These are phyloP conservation scores for Mortierella claussenii DNA, from an alignment of 192 early-diverging fungal species.

Conservation along the genomic window DNA sequence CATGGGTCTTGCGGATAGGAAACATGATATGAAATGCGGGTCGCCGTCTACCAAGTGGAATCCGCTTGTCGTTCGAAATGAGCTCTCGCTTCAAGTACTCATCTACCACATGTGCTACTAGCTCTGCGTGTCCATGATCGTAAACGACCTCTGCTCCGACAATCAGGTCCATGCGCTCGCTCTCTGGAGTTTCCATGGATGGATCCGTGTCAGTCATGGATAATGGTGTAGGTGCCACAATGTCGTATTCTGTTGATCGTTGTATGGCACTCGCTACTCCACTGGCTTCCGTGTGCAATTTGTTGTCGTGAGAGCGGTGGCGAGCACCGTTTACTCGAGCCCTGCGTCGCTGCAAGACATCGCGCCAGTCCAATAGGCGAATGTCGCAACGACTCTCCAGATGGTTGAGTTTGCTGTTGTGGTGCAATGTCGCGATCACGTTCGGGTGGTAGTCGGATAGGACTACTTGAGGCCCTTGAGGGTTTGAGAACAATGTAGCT, in stretches of 20 bases:
- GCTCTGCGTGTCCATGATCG: slow-evolving; percentile 63
- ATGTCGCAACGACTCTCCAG: slow-evolving; percentile 43
- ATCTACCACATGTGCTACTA: slow-evolving; percentile 59
- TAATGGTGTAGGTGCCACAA: background rate
- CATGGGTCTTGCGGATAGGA: slow-evolving; percentile 57
- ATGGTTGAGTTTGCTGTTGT: slow-evolving; percentile 50
- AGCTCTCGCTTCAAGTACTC: slow-evolving; percentile 49
- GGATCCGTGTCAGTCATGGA: background rate
- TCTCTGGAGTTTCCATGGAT: slow-evolving; percentile 18
- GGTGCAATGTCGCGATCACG: slow-evolving; percentile 56
- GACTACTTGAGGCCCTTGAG: slow-evolving; percentile 39
- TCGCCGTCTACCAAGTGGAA: slow-evolving; percentile 11
- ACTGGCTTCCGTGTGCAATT: too few species aligned
- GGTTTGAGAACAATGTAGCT: slow-evolving; percentile 52
- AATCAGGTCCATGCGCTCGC: slow-evolving; percentile 50
- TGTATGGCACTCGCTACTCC: background rate
- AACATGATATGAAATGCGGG: slow-evolving; percentile 65
- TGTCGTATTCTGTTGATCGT: slow-evolving; percentile 32
- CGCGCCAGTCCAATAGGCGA: slow-evolving; percentile 55
- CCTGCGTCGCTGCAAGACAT: slow-evolving; percentile 25
- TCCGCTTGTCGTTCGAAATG: background rate
- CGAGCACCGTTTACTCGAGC: slow-evolving; percentile 23
- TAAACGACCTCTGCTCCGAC: slow-evolving; percentile 63
- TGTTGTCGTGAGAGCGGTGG: too few species aligned
- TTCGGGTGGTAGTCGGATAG: slow-evolving; percentile 65